These are phyloP conservation scores for Podaxis sp. DNA, from an alignment of 768 basidiomycete genomes.

Conservation along the genomic window DNA sequence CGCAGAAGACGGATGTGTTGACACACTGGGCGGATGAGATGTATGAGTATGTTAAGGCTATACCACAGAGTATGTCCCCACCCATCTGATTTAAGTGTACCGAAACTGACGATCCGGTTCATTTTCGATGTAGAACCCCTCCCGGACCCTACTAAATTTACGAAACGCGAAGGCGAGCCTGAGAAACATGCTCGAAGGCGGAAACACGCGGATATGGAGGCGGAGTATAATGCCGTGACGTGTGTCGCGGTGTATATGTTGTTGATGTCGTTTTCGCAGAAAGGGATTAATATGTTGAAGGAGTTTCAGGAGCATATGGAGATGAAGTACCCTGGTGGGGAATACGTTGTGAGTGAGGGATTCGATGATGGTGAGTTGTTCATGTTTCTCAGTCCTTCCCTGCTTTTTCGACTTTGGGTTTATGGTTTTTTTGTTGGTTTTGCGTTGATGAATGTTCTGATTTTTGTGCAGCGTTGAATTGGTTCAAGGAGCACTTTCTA, in stretches of 20 bases:
- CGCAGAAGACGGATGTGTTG: constrained; percentile 94
- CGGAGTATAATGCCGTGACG: constrained; percentile 80
- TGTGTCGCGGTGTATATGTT: constrained; percentile 89
- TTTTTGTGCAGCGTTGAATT: constrained; percentile 60
- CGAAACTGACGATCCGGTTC: constrained; percentile 9
- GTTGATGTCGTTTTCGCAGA: constrained; percentile 89
- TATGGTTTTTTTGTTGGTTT: not conserved
- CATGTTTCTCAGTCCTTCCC: not conserved
- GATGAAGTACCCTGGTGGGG: constrained; percentile 74
- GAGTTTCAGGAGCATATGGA: constrained; percentile 80
- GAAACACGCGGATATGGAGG: constrained; percentile 73
- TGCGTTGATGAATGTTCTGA: constrained; percentile 11
- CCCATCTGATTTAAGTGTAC: not conserved
- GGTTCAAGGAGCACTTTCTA: constrained; percentile 93
- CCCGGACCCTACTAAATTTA: constrained; percentile 76
- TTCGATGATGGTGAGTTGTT: constrained; percentile 66
- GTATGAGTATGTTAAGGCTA: constrained; percentile 83
- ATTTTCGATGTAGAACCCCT: constrained; percentile 57
- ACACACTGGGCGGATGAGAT: constrained; percentile 95
- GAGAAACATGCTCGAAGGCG: constrained; percentile 68
- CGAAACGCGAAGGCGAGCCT: constrained; percentile 65
- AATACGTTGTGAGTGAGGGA: constrained; percentile 73
- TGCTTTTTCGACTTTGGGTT: too few relatives aligned
- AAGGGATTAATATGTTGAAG: constrained; percentile 83
- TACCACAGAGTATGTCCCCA: constrained; percentile 70